phyloP scores from a whole-genome alignment of 352 stramenopile genomes.

The Peronospora farinosa region DNA sequence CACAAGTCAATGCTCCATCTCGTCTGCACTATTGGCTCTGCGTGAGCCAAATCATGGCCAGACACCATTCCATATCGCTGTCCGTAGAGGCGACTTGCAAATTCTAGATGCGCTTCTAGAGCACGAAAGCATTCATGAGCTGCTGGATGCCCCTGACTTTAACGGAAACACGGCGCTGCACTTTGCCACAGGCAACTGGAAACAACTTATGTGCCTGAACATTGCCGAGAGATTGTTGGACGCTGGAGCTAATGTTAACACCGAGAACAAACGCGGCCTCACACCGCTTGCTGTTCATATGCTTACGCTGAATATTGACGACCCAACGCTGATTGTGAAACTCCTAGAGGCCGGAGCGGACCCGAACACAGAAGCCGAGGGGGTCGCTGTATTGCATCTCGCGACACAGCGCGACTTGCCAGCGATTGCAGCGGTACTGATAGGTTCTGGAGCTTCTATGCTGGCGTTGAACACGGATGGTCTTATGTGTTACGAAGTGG shows the following conservation, averaged over 20 bases:
- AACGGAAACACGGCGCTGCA: constrained; percentile 81
- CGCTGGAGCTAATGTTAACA: constrained; percentile 44
- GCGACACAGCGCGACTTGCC: constrained; percentile 46
- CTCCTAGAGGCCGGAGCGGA: constrained; percentile 57
- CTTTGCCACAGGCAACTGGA: constrained; percentile 63
- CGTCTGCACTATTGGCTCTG: constrained; percentile 60
- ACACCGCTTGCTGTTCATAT: constrained; percentile 71
- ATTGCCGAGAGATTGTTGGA: constrained; percentile 47
- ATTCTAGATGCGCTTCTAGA: constrained; percentile 66
- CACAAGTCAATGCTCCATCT: constrained; percentile 56
- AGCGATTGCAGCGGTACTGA: constrained; percentile 47
- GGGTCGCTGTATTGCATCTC: constrained; percentile 56
- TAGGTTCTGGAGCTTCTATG: constrained; percentile 58
- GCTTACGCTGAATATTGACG: constrained; percentile 73
- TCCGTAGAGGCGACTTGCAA: constrained; percentile 63
- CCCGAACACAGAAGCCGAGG: constrained; percentile 57
- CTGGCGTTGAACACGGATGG: constrained; percentile 54
- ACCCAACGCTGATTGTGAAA: constrained; percentile 52
- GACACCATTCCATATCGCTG: constrained; percentile 68
- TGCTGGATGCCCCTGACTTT: constrained; percentile 62
- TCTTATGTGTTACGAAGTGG: constrained; percentile 78
- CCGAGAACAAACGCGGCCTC: constrained; percentile 57
- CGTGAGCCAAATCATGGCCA: constrained; percentile 72
- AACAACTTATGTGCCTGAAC: constrained; percentile 34
- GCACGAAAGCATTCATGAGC: constrained; percentile 61